phyloP scores from a whole-genome alignment of 2,329 filamentous ascomycete genomes.

The Cladophialophora yegresii region DNA sequence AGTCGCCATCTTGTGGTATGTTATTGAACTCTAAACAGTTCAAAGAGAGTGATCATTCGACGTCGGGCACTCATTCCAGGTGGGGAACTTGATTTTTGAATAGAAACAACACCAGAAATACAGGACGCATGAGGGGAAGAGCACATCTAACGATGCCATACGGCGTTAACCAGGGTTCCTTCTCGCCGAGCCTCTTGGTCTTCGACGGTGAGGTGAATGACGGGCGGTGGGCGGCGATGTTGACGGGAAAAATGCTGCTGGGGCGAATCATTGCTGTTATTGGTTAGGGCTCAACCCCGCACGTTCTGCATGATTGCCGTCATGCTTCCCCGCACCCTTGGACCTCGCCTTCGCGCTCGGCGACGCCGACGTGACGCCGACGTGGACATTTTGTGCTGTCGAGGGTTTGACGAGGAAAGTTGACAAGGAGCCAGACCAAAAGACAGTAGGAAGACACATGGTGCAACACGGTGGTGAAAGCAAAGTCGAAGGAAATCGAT shows the following conservation, averaged over 20 bases:
- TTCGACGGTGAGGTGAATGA: background rate
- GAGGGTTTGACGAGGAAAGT: background rate
- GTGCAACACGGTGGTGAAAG: background rate
- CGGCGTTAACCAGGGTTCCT: background rate
- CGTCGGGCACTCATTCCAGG: background rate
- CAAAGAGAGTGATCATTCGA: background rate
- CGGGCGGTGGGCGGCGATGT: background rate
- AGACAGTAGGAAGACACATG: background rate
- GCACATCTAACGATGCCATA: background rate
- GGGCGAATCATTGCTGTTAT: background rate
- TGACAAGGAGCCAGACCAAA: background rate
- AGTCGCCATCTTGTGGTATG: conserved; percentile 19
- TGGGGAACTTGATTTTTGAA: background rate
- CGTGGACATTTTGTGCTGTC: background rate
- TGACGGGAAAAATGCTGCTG: background rate
- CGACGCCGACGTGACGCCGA: background rate
- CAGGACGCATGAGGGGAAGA: background rate
- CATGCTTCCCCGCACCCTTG: background rate
- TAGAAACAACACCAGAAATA: background rate
- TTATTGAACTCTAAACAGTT: background rate
- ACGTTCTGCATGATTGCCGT: background rate
- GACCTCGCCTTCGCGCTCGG: background rate
- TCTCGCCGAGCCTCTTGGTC: background rate
- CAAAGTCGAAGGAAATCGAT: background rate
- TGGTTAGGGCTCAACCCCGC: background rate